Evolutionary conservation across 192 early-diverging fungal genomes (phyloP), one percentile per base, ranked within the genome.

Genomic region (Entomortierella beljakovae): DNA sequence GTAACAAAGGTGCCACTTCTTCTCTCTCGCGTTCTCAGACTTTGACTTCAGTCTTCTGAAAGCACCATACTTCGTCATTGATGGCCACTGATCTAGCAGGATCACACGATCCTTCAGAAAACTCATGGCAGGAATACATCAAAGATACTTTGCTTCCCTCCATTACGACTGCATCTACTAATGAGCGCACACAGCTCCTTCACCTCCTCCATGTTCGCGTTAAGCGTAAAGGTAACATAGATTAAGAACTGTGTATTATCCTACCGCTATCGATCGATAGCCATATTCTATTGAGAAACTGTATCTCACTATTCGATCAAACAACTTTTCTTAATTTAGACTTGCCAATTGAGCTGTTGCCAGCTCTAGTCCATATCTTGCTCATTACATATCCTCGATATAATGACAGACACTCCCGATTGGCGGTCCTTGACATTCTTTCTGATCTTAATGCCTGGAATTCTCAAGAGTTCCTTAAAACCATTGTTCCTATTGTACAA

Each of bases 341-440:
- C 53, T 49, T 69, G 57, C 60, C 42, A 18, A 74, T 81, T 11
- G 83, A 87, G 60, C 48, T 70, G 33, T 65, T 87, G 28, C 85
- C 85, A 32, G 66, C 64, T 22, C 46, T 76, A 31, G 42, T 93
- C 35, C 75, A 85, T 28, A 61, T 88, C 50, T 53, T 93, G 26
- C 76, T 85, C 52, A 65, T 87, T 18, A 91, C 92, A 50, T 83
- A 89, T 57, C 69, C 88, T 13, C 88, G 91, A 29, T 95, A 93
- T 70, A 84, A 83, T 58, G 93, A 95, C 71, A 82, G 85, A 56
- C 61, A 61, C 33, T 93, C 93, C 4, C 88, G 93, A 51, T 64
- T 85, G 2, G 66, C 85, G 1, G 87, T 93, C 53, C 70, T 89
- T 20, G 83, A 87, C 3, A 86, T 89, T 32, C 70, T 93, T 28